Evolutionary conservation across 306 rosid species (phyloP).

Genomic region (Prunus persica): DNA sequence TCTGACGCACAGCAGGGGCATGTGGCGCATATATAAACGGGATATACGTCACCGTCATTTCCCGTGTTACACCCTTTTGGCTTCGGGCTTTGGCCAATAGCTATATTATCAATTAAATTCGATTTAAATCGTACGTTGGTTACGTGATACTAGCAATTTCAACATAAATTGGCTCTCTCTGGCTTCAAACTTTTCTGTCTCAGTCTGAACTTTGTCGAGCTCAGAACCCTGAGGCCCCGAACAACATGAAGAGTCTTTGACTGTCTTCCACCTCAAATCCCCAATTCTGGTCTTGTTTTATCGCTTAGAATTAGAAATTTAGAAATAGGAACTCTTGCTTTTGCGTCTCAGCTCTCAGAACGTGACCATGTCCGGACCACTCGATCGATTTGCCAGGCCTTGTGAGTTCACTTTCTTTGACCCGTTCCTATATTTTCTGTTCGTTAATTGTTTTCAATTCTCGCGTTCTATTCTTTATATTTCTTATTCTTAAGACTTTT

Average conservation of each 20-base stretch:
- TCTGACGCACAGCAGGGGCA: neutral
- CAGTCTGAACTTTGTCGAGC: neutral
- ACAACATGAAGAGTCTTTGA: neutral
- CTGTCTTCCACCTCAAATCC: neutral
- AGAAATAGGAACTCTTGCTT: conserved; percentile 19
- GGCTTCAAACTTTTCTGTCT: neutral
- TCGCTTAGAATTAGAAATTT: neutral
- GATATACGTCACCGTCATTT: neutral
- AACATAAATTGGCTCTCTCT: neutral
- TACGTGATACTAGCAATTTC: neutral
- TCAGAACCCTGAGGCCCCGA: neutral
- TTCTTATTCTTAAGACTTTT: neutral
- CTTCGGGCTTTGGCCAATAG: neutral
- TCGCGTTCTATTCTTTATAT: neutral
- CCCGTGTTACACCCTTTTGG: neutral
- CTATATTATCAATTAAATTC: neutral
- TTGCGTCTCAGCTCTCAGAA: neutral
- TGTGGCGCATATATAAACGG: neutral
- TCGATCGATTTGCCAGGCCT: conserved; percentile 82
- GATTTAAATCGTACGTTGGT: neutral
- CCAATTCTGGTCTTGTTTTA: neutral
- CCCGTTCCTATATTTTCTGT: neutral
- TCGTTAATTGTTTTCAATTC: neutral
- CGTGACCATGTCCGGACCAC: conserved; percentile 69
- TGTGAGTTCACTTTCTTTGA: conserved; percentile 47